Base-by-base conservation (phyloP, 2,329 filamentous ascomycete species). In the Ascochyta rabiei region DNA sequence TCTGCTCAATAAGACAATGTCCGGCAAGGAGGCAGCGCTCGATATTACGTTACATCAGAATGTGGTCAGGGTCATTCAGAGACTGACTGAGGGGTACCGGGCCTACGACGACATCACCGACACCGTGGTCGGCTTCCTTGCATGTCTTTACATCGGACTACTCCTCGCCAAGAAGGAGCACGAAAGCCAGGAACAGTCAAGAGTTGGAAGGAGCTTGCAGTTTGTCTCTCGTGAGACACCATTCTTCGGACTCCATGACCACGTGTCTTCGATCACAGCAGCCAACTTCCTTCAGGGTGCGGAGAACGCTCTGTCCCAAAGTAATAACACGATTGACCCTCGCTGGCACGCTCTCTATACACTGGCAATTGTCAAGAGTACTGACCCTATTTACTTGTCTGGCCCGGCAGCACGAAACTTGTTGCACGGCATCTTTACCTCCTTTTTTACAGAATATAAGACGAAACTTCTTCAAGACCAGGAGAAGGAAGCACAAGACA, bases 51-150 rank as follows among this genome's bases (percentile, higher is more conserved):
- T 83, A 28, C 80, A 79, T 44, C 77, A 79, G 33, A 87, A 87
- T 53, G 77, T 95, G n/a, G 77, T 80, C 6, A 86, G 89, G 57
- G 84, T 96, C 34, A 84, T 89, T 44, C 79, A 82, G 48, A 85
- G 93, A 39, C 81, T 99, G 7, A 82, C 81, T 1, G 80, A 84
- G 26, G 82, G 86, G 31, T 96, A 92, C 69, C 83, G 86, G 34
- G 86, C 86, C 13, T 98, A 97, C 67, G 90, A 91, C 57, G 95
- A 99, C 69, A 85, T 98, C 63, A 90, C 89, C 0, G 81, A 84
- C 39, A 93, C 91, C 4, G 83, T 91, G 10, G 81, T 91, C 39
- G 90, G 89, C 47, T 89, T 97, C 60, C 79, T 98, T 38, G 86
- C 89, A 53, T 90, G 90, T 63, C 78, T 98, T 9, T 85, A 89